Percentiles rank a stretch among this genome's conserved stretches.
phyloP scores from a whole-genome alignment of 106 monocot species.

The Acorus gramineus region DNA sequence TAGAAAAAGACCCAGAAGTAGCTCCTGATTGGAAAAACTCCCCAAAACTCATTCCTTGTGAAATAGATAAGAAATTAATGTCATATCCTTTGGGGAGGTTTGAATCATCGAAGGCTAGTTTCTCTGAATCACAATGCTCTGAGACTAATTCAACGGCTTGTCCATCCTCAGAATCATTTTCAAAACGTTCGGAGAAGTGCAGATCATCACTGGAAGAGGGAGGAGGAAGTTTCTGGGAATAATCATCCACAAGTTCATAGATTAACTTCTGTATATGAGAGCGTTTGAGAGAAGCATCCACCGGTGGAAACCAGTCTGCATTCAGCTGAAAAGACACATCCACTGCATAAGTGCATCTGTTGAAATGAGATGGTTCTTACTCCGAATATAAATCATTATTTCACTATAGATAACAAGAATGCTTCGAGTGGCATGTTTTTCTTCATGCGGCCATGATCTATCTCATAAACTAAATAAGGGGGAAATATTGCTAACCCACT shows the following conservation, averaged over 20 bases:
- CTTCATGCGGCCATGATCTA: no score
- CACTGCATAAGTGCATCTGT: background rate
- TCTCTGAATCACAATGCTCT: constrained; percentile 9
- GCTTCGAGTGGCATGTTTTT: no score
- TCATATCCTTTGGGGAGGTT: constrained; percentile 1
- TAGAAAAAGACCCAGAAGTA: background rate
- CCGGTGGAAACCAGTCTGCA: constrained; percentile 66
- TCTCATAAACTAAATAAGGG: no score
- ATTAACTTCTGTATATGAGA: constrained; percentile 52
- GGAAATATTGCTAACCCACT: no score
- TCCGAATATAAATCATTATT: background rate
- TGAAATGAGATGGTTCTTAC: background rate
- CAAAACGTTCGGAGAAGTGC: constrained; percentile 4
- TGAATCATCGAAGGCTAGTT: constrained; percentile 4
- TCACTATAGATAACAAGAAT: constrained; percentile 3
- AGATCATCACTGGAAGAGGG: constrained; percentile 1
- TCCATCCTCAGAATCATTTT: constrained; percentile 13
- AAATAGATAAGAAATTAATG: constrained; percentile 1
- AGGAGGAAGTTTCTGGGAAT: constrained; percentile 13
- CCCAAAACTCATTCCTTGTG: background rate
- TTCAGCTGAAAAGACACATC: constrained; percentile 40
- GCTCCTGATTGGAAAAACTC: constrained; percentile 13
- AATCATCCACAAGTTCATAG: constrained; percentile 34
- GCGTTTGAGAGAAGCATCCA: constrained; percentile 74
- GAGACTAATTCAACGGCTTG: constrained; percentile 14